phyloP scores from a whole-genome alignment of 352 stramenopile species.

The Pythium oligandrum region DNA sequence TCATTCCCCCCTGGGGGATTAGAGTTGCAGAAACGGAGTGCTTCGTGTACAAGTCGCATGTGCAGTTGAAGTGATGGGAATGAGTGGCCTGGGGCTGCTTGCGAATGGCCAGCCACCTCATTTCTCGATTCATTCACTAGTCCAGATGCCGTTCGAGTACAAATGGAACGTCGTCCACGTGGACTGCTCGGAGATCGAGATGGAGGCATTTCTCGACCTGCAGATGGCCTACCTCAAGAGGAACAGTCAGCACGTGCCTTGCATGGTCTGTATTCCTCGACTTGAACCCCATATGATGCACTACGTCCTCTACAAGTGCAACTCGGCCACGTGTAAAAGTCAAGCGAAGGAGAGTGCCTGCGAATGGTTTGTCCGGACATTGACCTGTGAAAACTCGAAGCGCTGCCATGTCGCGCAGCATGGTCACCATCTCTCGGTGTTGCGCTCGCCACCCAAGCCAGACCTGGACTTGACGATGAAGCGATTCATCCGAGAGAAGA shows the following conservation, averaged over 20 bases:
- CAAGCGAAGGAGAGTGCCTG: background rate
- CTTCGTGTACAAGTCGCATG: too few species aligned
- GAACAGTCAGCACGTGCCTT: slow-evolving; percentile 5
- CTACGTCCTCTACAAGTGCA: slow-evolving; percentile 7
- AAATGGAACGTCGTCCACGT: background rate
- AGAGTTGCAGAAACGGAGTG: too few species aligned
- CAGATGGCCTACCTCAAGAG: slow-evolving; percentile 6
- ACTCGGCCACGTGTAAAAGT: background rate
- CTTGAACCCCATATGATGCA: slow-evolving; percentile 1
- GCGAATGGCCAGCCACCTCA: too few species aligned
- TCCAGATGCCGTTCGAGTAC: background rate
- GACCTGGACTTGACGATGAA: slow-evolving; percentile 8
- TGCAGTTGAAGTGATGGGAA: too few species aligned
- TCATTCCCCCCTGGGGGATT: too few species aligned
- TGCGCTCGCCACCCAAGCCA: background rate
- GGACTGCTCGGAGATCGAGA: slow-evolving; percentile 6
- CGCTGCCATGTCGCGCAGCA: background rate
- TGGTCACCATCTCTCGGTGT: background rate
- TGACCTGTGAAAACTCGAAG: slow-evolving; percentile 1
- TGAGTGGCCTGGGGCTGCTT: too few species aligned
- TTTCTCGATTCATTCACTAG: too few species aligned
- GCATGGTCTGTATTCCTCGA: slow-evolving; percentile 1
- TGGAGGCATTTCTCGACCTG: slow-evolving; percentile 7
- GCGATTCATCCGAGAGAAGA: slow-evolving; percentile 7
- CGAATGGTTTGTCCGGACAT: slow-evolving; percentile 3